Evolutionary conservation across 306 rosid species (phyloP), one percentile per base, ranked within the genome.

Genomic region (Quercus ilex): DNA sequence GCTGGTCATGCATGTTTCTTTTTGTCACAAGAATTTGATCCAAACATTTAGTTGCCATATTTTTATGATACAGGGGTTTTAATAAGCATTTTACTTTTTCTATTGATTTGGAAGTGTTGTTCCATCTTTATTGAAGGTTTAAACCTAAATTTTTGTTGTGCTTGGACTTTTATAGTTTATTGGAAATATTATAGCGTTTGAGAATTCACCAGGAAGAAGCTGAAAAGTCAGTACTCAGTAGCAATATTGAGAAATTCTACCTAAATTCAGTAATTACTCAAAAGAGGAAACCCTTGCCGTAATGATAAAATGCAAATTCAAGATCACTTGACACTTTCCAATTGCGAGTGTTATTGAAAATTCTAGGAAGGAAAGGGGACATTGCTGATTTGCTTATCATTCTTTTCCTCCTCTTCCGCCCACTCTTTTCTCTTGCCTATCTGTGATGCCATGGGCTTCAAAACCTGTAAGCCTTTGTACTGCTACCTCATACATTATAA

Each of bases 61-160:
- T 28, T 18, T 75, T 17, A 19, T 18, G 15, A 60, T 75, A 7
- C 3, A 26, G 64, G 21, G 58, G 57, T 31, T 38, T 21, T 26
- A 56, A 60, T 56, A 78, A 69, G 72, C 76, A 78, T 9, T 76
- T 77, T 46, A 1, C 43, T 67, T n/a, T 63, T 57, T 30, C 13
- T 58, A 64, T 62, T 57, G 43, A 58, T 58, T 76, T 73, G 64
- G 55, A 68, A 77, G 53, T 76, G 35, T 69, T 62, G 63, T 11
- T 74, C 5, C 49, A 17, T 33, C 72, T 33, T 65, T 58, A 21
- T 31, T 33, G 51, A 67, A 67, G 72, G 33, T 31, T 31, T 33
- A 49, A 49, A 12, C 53, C 53, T 49, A 49, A 10, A 49, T 49
- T 49, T 12, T 12, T 12, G 17, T 12, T 13, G 15, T 49, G 65